These are phyloP conservation scores for Kluyveromyces marxianus DNA, from an alignment of 1,139 yeast genomes.

Conservation along the genomic window DNA sequence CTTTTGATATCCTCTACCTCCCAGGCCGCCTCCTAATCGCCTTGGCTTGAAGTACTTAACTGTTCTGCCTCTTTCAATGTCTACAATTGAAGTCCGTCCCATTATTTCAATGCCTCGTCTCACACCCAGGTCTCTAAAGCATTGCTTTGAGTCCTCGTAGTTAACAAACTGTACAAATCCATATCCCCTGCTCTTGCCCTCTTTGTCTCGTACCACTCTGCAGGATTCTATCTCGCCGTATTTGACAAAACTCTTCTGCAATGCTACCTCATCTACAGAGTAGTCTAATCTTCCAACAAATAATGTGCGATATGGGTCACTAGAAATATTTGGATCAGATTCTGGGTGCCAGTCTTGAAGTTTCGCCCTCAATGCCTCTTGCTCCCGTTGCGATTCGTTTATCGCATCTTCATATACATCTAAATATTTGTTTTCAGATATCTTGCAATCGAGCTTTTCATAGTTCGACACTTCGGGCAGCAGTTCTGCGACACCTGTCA, in stretches of 20 bases:
- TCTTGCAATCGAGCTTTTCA: slow-evolving; percentile 14
- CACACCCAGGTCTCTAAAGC: slow-evolving; percentile 41
- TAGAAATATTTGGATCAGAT: slow-evolving; percentile 49
- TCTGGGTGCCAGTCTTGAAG: slow-evolving; percentile 47
- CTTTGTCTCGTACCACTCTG: slow-evolving; percentile 56
- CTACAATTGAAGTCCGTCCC: slow-evolving; percentile 58
- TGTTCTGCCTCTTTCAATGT: slow-evolving; percentile 76
- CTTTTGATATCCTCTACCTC: slow-evolving; percentile 48
- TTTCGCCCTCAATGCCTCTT: slow-evolving; percentile 24
- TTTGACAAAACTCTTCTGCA: slow-evolving; percentile 52
- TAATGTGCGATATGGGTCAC: slow-evolving; percentile 70
- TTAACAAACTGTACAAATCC: slow-evolving; percentile 69
- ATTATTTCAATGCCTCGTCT: slow-evolving; percentile 41
- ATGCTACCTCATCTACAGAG: slow-evolving; percentile 56
- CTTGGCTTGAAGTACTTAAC: slow-evolving; percentile 77
- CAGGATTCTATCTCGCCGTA: slow-evolving; percentile 64
- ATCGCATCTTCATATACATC: slow-evolving; percentile 32
- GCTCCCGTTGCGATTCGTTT: slow-evolving; percentile 28
- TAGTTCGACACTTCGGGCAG: slow-evolving; percentile 7
- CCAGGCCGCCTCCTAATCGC: slow-evolving; percentile 66
- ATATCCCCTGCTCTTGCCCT: slow-evolving; percentile 65
- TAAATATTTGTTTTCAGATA: slow-evolving; percentile 27
- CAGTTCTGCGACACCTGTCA: background rate
- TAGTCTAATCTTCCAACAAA: slow-evolving; percentile 71
- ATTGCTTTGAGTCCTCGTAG: slow-evolving; percentile 32